Conservation (phyloP, 2,329 filamentous ascomycete species). For the Penicillium vulpinum region DNA sequence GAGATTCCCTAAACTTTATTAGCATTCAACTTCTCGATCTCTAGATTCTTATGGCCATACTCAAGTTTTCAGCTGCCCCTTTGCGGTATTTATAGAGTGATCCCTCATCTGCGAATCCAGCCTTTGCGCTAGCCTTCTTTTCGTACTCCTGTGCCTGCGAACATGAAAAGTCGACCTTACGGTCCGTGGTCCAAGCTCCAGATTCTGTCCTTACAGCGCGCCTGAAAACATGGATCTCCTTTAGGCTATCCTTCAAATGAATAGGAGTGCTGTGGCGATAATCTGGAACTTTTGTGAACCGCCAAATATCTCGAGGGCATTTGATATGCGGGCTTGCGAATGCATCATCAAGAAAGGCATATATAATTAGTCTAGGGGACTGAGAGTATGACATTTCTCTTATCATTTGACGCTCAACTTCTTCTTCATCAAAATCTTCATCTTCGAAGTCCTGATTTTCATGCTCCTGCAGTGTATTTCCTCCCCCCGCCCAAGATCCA, state of each 20-base stretch:
- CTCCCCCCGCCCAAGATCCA: too few species aligned
- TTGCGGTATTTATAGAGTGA: constrained; percentile 24
- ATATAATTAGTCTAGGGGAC: too few species aligned
- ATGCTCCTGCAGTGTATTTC: too few species aligned
- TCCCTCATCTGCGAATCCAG: constrained; percentile 11
- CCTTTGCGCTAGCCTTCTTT: constrained; percentile 9
- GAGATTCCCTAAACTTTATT: neutral
- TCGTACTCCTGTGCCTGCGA: constrained; percentile 12
- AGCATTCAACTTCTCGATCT: neutral
- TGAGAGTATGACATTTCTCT: too few species aligned
- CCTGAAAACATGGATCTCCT: constrained; percentile 20
- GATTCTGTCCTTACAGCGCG: constrained; percentile 5
- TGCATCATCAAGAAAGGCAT: constrained; percentile 20
- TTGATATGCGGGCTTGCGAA: constrained; percentile 25
- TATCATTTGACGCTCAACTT: too few species aligned
- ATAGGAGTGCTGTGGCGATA: constrained; percentile 25
- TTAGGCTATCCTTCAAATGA: constrained; percentile 20
- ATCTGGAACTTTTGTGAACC: constrained; percentile 19
- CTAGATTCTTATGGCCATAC: neutral
- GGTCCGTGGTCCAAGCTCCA: constrained; percentile 14
- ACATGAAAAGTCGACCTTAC: constrained; percentile 9
- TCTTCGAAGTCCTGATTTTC: too few species aligned
- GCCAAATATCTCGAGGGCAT: constrained; percentile 20
- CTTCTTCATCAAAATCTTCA: too few species aligned
- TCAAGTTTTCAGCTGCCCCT: constrained; percentile 11